Conservation (phyloP, 129 eudicot genomes). For the Dittrichia graveolens region DNA sequence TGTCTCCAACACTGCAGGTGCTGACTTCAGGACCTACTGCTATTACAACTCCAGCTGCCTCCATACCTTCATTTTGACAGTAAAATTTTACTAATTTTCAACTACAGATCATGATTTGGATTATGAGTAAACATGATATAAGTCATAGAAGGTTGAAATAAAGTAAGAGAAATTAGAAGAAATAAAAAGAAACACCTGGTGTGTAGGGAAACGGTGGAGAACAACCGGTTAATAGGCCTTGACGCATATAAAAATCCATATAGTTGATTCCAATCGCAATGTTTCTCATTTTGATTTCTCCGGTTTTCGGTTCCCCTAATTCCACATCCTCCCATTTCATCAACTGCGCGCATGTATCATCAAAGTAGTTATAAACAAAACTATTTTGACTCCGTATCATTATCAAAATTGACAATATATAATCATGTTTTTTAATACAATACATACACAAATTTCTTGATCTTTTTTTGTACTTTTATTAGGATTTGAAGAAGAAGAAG, state of each 20-base stretch:
- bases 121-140: neutral
- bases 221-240: constrained; percentile 21
- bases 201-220: constrained; percentile 49
- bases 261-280: constrained; percentile 67
- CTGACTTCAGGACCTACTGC: constrained; percentile 55
- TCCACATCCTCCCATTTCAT: constrained; percentile 47
- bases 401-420: no score
- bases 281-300: constrained; percentile 55
- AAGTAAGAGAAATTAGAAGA: neutral
- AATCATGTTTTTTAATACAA: no score
- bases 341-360: neutral
- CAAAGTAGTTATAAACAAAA: no score
- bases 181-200: constrained; percentile 40
- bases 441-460: neutral
- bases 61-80: constrained; percentile 27
- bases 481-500: neutral
- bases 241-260: constrained; percentile 58
- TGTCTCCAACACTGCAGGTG: constrained; percentile 47
- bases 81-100: neutral
- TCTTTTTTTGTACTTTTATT: neutral
- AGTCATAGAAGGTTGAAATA: neutral
- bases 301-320: constrained; percentile 62
- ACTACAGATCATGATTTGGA: neutral
- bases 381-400: no score
- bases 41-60: constrained; percentile 58